Conservation (phyloP, 129 eudicot species). For the Arctium minus region DNA sequence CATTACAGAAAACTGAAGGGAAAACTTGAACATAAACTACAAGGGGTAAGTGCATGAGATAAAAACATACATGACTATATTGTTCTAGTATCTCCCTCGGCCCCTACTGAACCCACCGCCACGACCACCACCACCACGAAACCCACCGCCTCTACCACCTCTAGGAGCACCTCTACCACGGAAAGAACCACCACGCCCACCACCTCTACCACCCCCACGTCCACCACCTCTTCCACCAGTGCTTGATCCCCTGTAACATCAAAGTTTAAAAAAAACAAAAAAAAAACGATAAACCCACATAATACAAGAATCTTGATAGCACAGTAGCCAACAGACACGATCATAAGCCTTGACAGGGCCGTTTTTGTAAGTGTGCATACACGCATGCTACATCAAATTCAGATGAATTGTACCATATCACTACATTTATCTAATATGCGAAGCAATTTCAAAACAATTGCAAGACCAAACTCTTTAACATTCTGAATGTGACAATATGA, state of each 20-base stretch:
- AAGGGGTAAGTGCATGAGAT: neutral
- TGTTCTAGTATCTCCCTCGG: slow-evolving; percentile 34
- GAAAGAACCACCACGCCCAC: slow-evolving; percentile 40
- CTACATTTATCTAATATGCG: neutral
- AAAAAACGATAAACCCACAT: neutral
- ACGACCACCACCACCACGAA: slow-evolving; percentile 47
- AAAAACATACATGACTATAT: neutral
- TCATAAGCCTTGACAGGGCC: neutral
- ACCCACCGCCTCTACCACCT: slow-evolving; percentile 49
- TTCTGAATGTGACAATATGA: neutral
- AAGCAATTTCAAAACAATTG: neutral
- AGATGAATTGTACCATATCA: neutral
- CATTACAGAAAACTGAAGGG: neutral
- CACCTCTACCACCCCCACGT: slow-evolving; percentile 49
- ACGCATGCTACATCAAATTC: neutral
- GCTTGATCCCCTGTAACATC: slow-evolving; percentile 52
- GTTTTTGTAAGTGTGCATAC: too few relatives aligned
- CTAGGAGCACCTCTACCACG: slow-evolving; percentile 60
- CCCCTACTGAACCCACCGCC: slow-evolving; percentile 33
- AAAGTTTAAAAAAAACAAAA: neutral
- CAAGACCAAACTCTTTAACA: neutral
- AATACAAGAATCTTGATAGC: neutral
- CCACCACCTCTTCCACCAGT: slow-evolving; percentile 51
- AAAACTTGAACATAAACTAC: slow-evolving; percentile 24
- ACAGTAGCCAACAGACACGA: neutral